These are phyloP conservation scores for Ophiorrhiza pumila DNA, from an alignment of 257 asterid genomes.

Conservation along the genomic window DNA sequence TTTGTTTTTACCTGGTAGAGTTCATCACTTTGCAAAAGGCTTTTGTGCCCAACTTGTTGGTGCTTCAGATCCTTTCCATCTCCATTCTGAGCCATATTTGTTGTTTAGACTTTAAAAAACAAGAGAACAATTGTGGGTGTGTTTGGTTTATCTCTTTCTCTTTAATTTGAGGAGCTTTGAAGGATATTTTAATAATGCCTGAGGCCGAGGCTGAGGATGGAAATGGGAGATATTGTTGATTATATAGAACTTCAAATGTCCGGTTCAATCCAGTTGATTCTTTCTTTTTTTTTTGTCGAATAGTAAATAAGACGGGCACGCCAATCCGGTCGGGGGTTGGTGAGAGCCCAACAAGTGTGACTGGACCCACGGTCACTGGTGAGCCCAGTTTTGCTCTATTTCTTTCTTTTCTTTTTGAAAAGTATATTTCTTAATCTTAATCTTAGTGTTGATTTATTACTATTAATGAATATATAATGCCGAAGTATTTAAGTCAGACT, in stretches of 20 bases:
- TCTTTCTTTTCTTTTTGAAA: no score
- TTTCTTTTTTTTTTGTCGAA: neutral
- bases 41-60: constrained; percentile 30
- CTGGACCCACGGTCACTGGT: neutral
- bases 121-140: neutral
- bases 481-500: no score
- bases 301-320: no score
- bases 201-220: neutral
- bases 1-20: constrained; percentile 24
- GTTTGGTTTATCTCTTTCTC: no score
- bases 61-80: constrained; percentile 18
- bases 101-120: neutral
- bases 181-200: no score
- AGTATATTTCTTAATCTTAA: no score
- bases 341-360: constrained; percentile 25
- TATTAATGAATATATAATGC: no score
- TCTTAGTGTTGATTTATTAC: no score
- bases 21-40: constrained; percentile 36
- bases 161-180: no score
- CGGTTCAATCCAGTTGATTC: neutral
- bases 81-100: constrained; percentile 11
- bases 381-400: neutral
- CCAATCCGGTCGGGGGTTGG: constrained; percentile 50
- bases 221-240: neutral
- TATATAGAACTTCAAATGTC: neutral